These are phyloP conservation scores for Arthrinium phaeospermum DNA, from an alignment of 2,329 filamentous ascomycete genomes.

Conservation along the genomic window DNA sequence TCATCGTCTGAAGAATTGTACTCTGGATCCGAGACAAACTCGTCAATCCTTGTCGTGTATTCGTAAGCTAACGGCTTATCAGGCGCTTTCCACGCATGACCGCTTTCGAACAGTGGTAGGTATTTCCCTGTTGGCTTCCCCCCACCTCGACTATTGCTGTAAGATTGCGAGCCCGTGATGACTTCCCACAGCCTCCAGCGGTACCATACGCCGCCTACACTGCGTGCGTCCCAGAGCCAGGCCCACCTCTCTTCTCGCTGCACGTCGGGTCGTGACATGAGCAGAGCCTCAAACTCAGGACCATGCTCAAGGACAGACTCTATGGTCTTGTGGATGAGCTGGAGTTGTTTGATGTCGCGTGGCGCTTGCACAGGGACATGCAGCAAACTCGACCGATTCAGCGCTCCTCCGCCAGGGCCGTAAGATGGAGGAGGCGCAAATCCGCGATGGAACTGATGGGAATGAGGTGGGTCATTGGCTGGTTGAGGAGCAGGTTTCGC, in stretches of 20 bases:
- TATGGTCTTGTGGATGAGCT: slow-evolving; percentile 85
- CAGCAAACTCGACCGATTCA: slow-evolving; percentile 55
- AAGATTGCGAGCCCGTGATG: slow-evolving; percentile 67
- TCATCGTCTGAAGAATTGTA: slow-evolving; percentile 88
- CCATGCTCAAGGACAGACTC: slow-evolving; percentile 82
- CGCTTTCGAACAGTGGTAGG: slow-evolving; percentile 75
- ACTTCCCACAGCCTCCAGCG: slow-evolving; percentile 90
- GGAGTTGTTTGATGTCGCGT: slow-evolving; percentile 76
- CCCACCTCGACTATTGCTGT: slow-evolving; percentile 26
- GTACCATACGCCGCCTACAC: slow-evolving; percentile 84
- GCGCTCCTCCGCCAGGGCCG: slow-evolving; percentile 46
- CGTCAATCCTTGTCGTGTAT: slow-evolving; percentile 75
- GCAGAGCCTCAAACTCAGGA: slow-evolving; percentile 85
- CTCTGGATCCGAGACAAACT: slow-evolving; percentile 82
- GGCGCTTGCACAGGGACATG: slow-evolving; percentile 79
- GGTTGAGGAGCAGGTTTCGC: slow-evolving; percentile 67
- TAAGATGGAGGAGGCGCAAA: slow-evolving; percentile 83
- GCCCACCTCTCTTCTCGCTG: slow-evolving; percentile 90
- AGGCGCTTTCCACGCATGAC: slow-evolving; percentile 78
- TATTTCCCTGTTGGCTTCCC: slow-evolving; percentile 49
- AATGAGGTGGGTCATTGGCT: slow-evolving; percentile 35
- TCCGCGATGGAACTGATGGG: slow-evolving; percentile 41
- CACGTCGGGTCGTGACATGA: slow-evolving; percentile 86
- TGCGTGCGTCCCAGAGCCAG: slow-evolving; percentile 89
- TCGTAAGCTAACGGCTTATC: slow-evolving; percentile 79